Evolutionary conservation across 805 yeast genomes (phyloP).

Genomic region (Jamesozyma spencerorum): DNA sequence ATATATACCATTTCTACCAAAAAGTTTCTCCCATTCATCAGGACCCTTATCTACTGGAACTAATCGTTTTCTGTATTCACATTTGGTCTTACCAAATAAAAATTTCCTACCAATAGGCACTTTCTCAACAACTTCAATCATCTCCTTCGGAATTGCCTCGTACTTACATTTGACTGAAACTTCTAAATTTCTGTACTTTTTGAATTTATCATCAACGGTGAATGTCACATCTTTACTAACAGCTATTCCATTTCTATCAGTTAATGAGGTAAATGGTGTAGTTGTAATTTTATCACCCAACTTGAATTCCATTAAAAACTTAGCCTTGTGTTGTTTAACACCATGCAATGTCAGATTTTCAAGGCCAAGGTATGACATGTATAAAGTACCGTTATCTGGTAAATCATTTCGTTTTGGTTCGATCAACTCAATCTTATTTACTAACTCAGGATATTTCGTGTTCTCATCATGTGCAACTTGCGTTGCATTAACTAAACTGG

Average conservation of each 20-base stretch:
- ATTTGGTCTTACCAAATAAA: conserved; percentile 30
- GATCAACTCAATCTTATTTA: too few relatives aligned
- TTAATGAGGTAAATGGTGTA: conserved; percentile 15
- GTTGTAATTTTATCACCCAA: conserved; percentile 34
- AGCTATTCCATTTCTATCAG: conserved; percentile 21
- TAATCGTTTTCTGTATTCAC: conserved; percentile 33
- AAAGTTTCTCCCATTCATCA: conserved; percentile 52
- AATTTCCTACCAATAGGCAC: conserved; percentile 35
- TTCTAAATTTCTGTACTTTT: conserved; percentile 42
- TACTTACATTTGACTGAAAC: conserved; percentile 64
- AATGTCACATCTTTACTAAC: conserved; percentile 69
- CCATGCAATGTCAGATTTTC: conserved; percentile 41
- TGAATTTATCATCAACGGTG: conserved; percentile 20
- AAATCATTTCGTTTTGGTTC: background rate
- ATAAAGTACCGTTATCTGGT: conserved; percentile 39
- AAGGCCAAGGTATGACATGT: conserved; percentile 40
- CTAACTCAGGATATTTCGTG: too few relatives aligned
- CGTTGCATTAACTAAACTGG: too few relatives aligned
- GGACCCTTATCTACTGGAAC: conserved; percentile 39
- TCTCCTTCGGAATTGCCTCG: conserved; percentile 35
- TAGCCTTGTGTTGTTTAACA: conserved; percentile 36
- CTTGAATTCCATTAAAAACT: conserved; percentile 44
- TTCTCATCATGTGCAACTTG: too few relatives aligned
- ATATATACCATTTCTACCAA: conserved; percentile 82
- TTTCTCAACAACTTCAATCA: conserved; percentile 53